Evolutionary conservation across 164 flowering plant genomes (phyloP).

Genomic region (Nymphaea thermarum): DNA sequence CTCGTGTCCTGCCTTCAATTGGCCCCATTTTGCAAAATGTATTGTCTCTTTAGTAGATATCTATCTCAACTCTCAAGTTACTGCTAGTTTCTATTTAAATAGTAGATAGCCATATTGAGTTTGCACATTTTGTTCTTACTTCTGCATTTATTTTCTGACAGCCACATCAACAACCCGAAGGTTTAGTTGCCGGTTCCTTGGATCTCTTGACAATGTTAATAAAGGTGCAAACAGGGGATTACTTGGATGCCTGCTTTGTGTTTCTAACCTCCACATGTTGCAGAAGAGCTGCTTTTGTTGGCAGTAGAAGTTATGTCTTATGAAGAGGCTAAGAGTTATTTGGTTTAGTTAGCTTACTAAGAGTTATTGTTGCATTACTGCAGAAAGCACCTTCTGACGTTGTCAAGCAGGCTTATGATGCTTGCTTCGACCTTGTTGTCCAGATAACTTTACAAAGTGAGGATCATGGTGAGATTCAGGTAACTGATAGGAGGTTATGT

Average conservation of each 20-base stretch:
- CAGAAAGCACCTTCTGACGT: conserved; percentile 85
- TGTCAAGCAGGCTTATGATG: conserved; percentile 58
- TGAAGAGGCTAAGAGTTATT: not conserved
- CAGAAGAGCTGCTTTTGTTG: not conserved
- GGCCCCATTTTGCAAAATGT: conserved; percentile 67
- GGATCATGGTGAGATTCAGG: conserved; percentile 94
- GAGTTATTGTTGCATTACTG: conserved; percentile 8
- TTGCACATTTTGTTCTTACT: conserved; percentile 8
- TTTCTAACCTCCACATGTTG: not conserved
- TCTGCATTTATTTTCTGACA: conserved; percentile 21
- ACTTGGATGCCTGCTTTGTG: not conserved
- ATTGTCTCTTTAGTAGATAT: conserved; percentile 5
- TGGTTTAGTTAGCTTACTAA: too few species aligned
- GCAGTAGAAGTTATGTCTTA: not conserved
- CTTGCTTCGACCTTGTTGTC: conserved; percentile 61
- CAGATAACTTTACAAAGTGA: conserved; percentile 61
- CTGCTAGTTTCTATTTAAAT: not conserved
- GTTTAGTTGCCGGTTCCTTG: conserved; percentile 83
- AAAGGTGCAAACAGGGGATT: conserved; percentile 35
- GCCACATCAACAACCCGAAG: conserved; percentile 83
- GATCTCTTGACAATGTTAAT: conserved; percentile 83
- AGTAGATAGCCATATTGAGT: not conserved
- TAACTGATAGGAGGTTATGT: conserved; percentile 4
- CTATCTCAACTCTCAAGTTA: not conserved
- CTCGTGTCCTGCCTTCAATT: conserved; percentile 63